These are phyloP conservation scores for Cyclotella baltica DNA, from an alignment of 108 stramenopile genomes.

Conservation along the genomic window DNA sequence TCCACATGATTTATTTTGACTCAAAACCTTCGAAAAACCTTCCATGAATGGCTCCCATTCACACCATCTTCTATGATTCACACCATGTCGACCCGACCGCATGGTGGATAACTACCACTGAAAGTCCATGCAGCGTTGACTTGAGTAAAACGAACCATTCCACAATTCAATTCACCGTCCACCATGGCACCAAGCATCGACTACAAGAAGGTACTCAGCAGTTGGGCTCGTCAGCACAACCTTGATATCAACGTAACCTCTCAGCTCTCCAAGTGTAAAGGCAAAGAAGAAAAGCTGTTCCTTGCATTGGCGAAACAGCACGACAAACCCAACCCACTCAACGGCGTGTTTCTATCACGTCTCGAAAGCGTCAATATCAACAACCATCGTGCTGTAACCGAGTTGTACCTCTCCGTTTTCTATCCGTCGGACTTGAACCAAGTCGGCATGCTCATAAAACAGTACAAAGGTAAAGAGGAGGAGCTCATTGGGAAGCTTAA, in stretches of 20 bases:
- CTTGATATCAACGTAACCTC: constrained; percentile 1
- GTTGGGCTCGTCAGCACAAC: neutral
- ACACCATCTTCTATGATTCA: too few species aligned
- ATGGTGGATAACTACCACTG: too few species aligned
- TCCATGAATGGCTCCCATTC: too few species aligned
- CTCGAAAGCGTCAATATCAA: neutral
- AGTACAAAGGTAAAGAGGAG: constrained; percentile 2
- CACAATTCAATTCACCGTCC: neutral
- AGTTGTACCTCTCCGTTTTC: constrained; percentile 9
- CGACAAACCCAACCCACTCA: constrained; percentile 25
- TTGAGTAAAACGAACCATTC: neutral
- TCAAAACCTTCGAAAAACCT: too few species aligned
- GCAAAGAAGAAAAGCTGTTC: constrained; percentile 13
- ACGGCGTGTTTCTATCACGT: constrained; percentile 9
- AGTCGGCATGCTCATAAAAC: neutral
- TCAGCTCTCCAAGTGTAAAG: neutral
- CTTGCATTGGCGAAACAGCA: constrained; percentile 7
- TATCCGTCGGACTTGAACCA: constrained; percentile 7
- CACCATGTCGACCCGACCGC: too few species aligned
- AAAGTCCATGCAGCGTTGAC: too few species aligned
- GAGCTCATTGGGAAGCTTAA: constrained; percentile 1
- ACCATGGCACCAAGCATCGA: neutral
- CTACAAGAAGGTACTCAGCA: constrained; percentile 5
- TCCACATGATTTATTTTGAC: too few species aligned
- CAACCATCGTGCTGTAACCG: neutral